phyloP scores from a whole-genome alignment of 768 basidiomycete genomes.

The Tylopilus rubrobrunneus region DNA sequence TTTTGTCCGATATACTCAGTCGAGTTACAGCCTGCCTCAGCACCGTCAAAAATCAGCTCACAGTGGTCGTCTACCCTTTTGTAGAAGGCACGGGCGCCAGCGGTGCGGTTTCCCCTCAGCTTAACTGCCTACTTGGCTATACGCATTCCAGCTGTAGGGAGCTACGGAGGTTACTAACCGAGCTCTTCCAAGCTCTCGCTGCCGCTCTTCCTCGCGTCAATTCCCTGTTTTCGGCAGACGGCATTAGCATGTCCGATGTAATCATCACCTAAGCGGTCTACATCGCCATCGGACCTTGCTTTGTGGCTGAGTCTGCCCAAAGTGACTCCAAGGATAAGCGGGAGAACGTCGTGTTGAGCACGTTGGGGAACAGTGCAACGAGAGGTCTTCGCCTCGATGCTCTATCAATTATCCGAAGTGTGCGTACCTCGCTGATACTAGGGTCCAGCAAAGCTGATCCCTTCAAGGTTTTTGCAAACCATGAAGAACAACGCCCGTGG shows the following conservation, averaged over 20 bases:
- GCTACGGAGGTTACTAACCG: constrained; percentile 51
- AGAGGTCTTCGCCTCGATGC: constrained; percentile 79
- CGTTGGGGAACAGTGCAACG: constrained; percentile 76
- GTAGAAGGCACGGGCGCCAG: constrained; percentile 61
- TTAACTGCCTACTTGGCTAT: constrained; percentile 49
- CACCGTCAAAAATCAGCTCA: constrained; percentile 76
- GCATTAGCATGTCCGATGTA: constrained; percentile 72
- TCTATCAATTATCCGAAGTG: constrained; percentile 78
- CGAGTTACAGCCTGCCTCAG: constrained; percentile 59
- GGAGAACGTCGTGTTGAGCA: constrained; percentile 52
- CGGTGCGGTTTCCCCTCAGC: constrained; percentile 42
- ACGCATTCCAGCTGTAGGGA: constrained; percentile 31
- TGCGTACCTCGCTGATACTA: constrained; percentile 36
- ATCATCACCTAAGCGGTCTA: constrained; percentile 93
- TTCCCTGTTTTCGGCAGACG: constrained; percentile 66
- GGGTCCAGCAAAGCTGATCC: constrained; percentile 1
- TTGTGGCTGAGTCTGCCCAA: constrained; percentile 71
- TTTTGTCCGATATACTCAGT: constrained; percentile 1
- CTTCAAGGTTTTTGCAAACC: constrained; percentile 81
- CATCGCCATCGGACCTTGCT: constrained; percentile 92
- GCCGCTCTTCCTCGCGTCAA: constrained; percentile 73
- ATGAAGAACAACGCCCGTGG: constrained; percentile 90
- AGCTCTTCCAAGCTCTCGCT: constrained; percentile 70
- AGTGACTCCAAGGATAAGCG: constrained; percentile 55
- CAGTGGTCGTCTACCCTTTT: constrained; percentile 79